These are phyloP conservation scores for Zasmidium cellare DNA, from an alignment of 2,329 filamentous ascomycete species.

Conservation along the genomic window DNA sequence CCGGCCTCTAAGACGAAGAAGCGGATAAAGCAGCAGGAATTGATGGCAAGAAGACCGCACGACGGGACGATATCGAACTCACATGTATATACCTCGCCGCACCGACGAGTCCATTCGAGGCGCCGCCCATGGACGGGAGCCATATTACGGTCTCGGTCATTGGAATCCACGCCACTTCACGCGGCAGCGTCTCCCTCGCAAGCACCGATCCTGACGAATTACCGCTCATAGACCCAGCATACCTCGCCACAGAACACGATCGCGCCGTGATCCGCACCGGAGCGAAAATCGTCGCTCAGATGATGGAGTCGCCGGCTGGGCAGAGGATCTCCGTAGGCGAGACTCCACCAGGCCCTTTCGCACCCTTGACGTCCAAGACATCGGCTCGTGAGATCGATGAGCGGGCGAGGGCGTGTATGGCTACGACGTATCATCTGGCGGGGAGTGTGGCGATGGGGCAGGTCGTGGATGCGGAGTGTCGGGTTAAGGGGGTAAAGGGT, in stretches of 20 bases:
- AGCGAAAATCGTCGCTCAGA: not conserved
- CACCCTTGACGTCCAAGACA: not conserved
- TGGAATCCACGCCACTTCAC: not conserved
- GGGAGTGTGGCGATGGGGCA: conserved; percentile 26
- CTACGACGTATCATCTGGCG: conserved; percentile 2
- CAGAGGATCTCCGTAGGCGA: conserved; percentile 1
- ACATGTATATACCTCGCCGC: conserved; percentile 2
- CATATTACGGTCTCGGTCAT: conserved; percentile 1
- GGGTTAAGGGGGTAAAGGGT: conserved; percentile 52
- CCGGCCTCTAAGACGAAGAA: not conserved
- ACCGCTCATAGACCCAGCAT: conserved; percentile 1
- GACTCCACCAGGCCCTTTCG: not conserved
- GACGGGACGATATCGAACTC: conserved; percentile 7
- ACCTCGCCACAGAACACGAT: conserved; percentile 3
- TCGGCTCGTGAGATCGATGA: conserved; percentile 13
- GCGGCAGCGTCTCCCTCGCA: not conserved
- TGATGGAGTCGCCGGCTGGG: not conserved
- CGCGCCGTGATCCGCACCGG: conserved; percentile 7
- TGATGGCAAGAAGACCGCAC: not conserved
- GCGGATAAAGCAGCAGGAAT: not conserved
- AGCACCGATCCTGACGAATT: not conserved
- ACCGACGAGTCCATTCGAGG: not conserved
- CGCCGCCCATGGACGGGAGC: conserved; percentile 5
- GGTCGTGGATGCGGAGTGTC: conserved; percentile 45
- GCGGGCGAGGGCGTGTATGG: conserved; percentile 2